phyloP scores from a whole-genome alignment of 345 rosid species.

The Rubroshorea leprosula region DNA sequence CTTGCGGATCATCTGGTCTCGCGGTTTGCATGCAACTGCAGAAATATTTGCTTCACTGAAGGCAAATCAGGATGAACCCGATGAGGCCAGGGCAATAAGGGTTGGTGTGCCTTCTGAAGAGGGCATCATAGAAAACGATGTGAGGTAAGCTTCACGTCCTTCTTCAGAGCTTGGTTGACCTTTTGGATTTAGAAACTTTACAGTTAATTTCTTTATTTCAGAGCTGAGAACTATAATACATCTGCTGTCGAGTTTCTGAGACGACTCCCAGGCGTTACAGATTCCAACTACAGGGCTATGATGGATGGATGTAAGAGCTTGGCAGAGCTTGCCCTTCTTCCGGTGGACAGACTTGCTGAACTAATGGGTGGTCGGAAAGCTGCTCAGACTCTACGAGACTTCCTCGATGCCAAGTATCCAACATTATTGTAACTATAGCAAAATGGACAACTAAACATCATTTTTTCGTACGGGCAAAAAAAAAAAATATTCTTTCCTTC shows the following conservation, averaged over 20 bases:
- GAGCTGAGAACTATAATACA: constrained; percentile 94
- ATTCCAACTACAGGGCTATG: constrained; percentile 72
- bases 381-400: constrained; percentile 74
- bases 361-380: constrained; percentile 89
- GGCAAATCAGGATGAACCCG: constrained; percentile 96
- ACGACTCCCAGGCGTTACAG: constrained; percentile 87
- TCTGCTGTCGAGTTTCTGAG: constrained; percentile 90
- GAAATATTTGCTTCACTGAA: constrained; percentile 81
- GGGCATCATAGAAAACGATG: constrained; percentile 81
- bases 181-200: background rate
- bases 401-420: constrained; percentile 92
- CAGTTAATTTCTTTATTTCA: constrained; percentile 20
- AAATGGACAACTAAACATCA: background rate
- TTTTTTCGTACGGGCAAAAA: too few species aligned
- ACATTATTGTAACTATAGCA: constrained; percentile 42
- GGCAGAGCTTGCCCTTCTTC: constrained; percentile 72
- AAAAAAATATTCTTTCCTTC: too few species aligned
- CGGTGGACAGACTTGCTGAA: constrained; percentile 56
- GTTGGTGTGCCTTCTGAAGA: constrained; percentile 96
- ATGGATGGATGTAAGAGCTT: constrained; percentile 89
- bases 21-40: constrained; percentile 91
- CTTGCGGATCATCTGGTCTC: constrained; percentile 87
- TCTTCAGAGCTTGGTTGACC: background rate
- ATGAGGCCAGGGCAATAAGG: constrained; percentile 68
- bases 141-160: constrained; percentile 38